Percentiles rank a stretch among this genome's conserved stretches.
These are phyloP conservation scores for Rhodomyrtus tomentosa DNA, from an alignment of 345 rosid species.

Conservation along the genomic window DNA sequence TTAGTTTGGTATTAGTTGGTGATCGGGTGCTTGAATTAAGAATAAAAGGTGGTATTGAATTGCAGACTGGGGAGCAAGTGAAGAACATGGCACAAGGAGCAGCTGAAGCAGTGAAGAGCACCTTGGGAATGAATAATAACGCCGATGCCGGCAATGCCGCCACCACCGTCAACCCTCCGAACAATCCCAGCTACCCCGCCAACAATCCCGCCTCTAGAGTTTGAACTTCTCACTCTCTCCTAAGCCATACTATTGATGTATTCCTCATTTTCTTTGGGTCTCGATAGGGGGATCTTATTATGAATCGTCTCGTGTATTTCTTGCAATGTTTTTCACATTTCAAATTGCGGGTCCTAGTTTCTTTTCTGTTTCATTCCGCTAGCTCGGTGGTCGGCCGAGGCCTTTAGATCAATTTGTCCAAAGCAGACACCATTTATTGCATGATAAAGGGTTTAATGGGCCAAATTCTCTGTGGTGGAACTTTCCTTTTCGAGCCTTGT, in stretches of 20 bases:
- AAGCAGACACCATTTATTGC: neutral
- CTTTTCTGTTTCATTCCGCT: neutral
- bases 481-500: neutral
- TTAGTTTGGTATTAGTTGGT: neutral
- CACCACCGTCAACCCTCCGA: neutral
- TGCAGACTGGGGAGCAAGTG: conserved; percentile 30
- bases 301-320: neutral
- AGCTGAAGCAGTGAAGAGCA: conserved; percentile 8
- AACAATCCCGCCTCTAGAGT: neutral
- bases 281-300: neutral
- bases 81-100: neutral
- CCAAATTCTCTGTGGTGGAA: neutral
- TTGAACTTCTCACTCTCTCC: neutral
- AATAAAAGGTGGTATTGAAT: neutral
- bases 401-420: neutral
- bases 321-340: neutral
- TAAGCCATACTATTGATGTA: neutral
- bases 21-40: neutral
- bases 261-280: neutral
- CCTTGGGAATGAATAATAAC: conserved; percentile 19
- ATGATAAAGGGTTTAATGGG: neutral
- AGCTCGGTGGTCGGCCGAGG: neutral
- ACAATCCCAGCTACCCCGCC: neutral
- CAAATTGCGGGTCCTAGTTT: neutral
- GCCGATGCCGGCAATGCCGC: neutral